Conservation (phyloP, 805 yeast genomes). For the Diddensiella santjacobensis region DNA sequence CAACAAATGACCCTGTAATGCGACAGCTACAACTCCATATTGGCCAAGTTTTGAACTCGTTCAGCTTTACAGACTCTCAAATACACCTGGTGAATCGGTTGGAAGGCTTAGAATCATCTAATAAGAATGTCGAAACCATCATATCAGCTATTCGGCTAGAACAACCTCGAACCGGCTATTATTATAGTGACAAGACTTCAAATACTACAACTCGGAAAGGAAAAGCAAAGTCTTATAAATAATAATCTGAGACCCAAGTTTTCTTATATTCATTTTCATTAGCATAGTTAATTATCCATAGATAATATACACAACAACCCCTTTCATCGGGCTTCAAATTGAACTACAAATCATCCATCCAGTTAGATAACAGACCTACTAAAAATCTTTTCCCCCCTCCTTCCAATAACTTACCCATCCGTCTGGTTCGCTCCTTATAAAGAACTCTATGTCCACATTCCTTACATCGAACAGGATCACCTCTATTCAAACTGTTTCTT, state of each 20-base stretch:
- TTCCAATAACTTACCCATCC: slow-evolving; percentile 75
- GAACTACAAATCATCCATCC: too few relatives aligned
- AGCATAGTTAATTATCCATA: too few relatives aligned
- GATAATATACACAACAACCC: too few relatives aligned
- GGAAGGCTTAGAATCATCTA: slow-evolving; percentile 3
- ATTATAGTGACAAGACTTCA: not conserved
- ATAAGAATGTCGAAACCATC: not conserved
- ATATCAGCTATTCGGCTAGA: not conserved
- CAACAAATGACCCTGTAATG: not conserved
- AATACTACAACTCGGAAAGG: not conserved
- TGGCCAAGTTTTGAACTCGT: slow-evolving; percentile 4
- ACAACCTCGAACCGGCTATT: slow-evolving; percentile 1
- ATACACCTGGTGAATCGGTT: slow-evolving; percentile 9
- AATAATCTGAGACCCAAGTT: not conserved
- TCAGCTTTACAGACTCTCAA: slow-evolving; percentile 15
- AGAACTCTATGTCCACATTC: slow-evolving; percentile 98
- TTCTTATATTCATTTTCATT: not conserved
- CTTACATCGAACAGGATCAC: slow-evolving; percentile 96
- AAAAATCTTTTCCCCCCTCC: too few relatives aligned
- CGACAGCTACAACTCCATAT: not conserved
- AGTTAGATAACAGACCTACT: too few relatives aligned
- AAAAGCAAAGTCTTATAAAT: not conserved
- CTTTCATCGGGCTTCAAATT: slow-evolving; percentile 72
- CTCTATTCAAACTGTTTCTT: slow-evolving; percentile 78
- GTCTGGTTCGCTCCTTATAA: slow-evolving; percentile 94